Evolutionary conservation across 1,139 yeast species (phyloP).

Genomic region (Diutina sp.): DNA sequence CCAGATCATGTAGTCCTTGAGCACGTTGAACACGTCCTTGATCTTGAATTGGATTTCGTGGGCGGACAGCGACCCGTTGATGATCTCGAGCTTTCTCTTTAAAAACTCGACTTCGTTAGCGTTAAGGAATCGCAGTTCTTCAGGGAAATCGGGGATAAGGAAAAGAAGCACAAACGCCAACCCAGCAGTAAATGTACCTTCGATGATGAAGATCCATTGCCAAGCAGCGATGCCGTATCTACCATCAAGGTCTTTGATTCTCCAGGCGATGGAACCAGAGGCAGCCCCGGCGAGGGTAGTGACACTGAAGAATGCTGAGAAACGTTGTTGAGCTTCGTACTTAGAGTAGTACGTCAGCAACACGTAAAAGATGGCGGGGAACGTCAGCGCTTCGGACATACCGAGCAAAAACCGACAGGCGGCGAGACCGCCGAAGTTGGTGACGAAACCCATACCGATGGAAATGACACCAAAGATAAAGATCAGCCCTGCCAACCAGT

Average conservation of each 20-base stretch:
- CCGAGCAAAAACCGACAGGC: slow-evolving; percentile 1
- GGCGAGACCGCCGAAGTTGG: not conserved
- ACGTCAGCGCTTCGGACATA: not conserved
- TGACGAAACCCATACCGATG: slow-evolving; percentile 1
- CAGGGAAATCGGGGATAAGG: slow-evolving; percentile 1
- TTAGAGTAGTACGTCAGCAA: slow-evolving; percentile 1
- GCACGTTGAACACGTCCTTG: not conserved
- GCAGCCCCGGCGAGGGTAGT: slow-evolving; percentile 1
- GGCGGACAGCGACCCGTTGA: slow-evolving; percentile 1
- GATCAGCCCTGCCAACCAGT: slow-evolving; percentile 1
- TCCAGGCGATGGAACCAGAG: not conserved
- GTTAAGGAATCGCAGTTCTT: not conserved
- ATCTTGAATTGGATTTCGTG: not conserved
- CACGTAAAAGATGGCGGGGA: slow-evolving; percentile 1
- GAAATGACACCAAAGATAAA: slow-evolving; percentile 1
- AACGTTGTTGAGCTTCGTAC: slow-evolving; percentile 1
- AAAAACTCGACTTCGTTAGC: not conserved
- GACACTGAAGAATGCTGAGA: not conserved
- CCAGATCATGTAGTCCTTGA: slow-evolving; percentile 24
- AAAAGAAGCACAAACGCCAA: not conserved
- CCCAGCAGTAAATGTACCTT: slow-evolving; percentile 1
- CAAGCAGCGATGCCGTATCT: slow-evolving; percentile 1
- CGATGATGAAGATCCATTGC: slow-evolving; percentile 2
- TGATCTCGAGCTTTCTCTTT: not conserved
- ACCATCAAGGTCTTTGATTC: slow-evolving; percentile 1